Evolutionary conservation across 305 asterid species (phyloP).

Genomic region (Euphrasia arctica): DNA sequence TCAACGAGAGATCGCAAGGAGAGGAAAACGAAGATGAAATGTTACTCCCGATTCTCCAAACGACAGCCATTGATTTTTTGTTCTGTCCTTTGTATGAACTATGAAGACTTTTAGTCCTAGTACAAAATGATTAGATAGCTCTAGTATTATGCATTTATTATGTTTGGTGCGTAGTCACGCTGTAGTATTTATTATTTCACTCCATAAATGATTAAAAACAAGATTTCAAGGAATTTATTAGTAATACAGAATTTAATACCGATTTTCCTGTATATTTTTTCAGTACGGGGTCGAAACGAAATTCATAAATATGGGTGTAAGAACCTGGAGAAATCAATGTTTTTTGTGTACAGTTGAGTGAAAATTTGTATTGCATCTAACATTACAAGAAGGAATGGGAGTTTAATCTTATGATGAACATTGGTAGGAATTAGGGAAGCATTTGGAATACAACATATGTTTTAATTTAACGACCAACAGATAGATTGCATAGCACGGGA

Average conservation of each 20-base stretch:
- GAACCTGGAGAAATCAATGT: background rate
- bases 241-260: no score
- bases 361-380: background rate
- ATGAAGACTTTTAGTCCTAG: no score
- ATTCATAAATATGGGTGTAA: no score
- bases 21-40: constrained; percentile 13
- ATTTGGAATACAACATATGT: constrained; percentile 42
- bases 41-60: constrained; percentile 6
- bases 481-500: constrained; percentile 67
- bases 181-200: no score
- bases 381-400: background rate
- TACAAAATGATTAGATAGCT: background rate
- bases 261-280: no score
- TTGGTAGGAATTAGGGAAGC: constrained; percentile 49
- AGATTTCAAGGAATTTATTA: no score
- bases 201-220: no score
- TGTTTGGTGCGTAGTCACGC: background rate
- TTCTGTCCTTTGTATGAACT: background rate
- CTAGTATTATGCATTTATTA: background rate
- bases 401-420: constrained; percentile 21
- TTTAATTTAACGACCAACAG: constrained; percentile 50
- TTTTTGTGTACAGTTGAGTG: background rate
- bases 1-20: constrained; percentile 2
- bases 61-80: constrained; percentile 24
- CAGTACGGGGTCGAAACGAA: no score